Base-by-base conservation (phyloP, 768 basidiomycete genomes). In the Suillus occidentalis region DNA sequence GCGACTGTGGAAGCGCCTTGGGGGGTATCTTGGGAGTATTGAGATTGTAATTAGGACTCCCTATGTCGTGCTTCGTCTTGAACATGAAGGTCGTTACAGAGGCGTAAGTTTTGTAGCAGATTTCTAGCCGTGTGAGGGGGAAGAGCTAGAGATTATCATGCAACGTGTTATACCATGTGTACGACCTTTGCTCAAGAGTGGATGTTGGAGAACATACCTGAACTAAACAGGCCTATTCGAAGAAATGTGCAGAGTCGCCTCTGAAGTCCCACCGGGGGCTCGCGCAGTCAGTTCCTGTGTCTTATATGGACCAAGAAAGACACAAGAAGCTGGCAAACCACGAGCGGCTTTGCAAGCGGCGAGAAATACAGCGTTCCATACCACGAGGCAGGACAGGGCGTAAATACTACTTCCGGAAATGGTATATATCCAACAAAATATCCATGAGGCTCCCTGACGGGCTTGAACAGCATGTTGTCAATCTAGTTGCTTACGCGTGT, bases 261-360 rank as follows among this genome's bases (percentile, higher is more conserved):
- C 66, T 52, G 43, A 61, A 25, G 71, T 66, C 63, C 73, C 69
- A 72, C 74, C 67, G 68, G 66, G 62, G 60, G 67, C 68, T 71
- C 66, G 69, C 65, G 69, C 70, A 73, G 69, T 74, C 65, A 70
- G 65, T 66, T 65, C 66, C 65, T 53, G 58, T 57, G 67, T 56
- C 69, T 66, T 68, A 60, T 60, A 66, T 58, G 63, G 58, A 64
- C 22, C 66, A 66, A 70, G 63, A 68, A 36, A 61, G 28, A 34
- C 53, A 63, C 52, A 67, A 52, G 62, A 56, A 50, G 63, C 34
- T 72, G 55, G 45, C 25, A 28, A 16, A 20, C 25, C 53, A 55
- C 53, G 53, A 55, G 53, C 53, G 53, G 53, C 53, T 55, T n/a
- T 55, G 12, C 31, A 55, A 42, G 28, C 40, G 18, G 58, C 58